phyloP scores from a whole-genome alignment of 2,329 filamentous ascomycete species.

The Claviceps humidiphila region DNA sequence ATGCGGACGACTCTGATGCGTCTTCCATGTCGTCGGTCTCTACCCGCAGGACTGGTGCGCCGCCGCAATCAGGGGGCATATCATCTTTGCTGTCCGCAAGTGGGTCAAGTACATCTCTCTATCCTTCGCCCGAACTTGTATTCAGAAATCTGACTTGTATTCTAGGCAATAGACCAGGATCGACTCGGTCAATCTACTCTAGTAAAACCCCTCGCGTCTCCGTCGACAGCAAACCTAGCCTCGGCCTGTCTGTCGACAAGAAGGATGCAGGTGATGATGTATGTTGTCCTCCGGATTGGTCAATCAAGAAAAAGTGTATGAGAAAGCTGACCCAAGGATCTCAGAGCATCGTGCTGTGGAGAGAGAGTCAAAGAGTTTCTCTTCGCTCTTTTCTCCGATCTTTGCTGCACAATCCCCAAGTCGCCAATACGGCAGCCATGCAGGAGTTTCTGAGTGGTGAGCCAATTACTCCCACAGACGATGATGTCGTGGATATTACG shows the following conservation, averaged over 20 bases:
- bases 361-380: slow-evolving; percentile 84
- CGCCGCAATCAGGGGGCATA: slow-evolving; percentile 9
- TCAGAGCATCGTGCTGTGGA: slow-evolving; percentile 52
- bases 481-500: slow-evolving; percentile 71
- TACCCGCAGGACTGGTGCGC: slow-evolving; percentile 42
- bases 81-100: slow-evolving; percentile 18
- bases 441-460: slow-evolving; percentile 65
- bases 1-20: slow-evolving; percentile 54
- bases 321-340: slow-evolving; percentile 12
- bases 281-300: slow-evolving; percentile 1
- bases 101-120: slow-evolving; percentile 1
- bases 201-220: slow-evolving; percentile 19
- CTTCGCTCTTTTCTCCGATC: slow-evolving; percentile 82
- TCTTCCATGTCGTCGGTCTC: slow-evolving; percentile 74
- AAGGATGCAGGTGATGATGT: slow-evolving; percentile 14
- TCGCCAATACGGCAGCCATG: slow-evolving; percentile 73
- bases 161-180: slow-evolving; percentile 10
- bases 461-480: slow-evolving; percentile 63
- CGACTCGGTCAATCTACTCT: slow-evolving; percentile 18
- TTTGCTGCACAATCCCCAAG: slow-evolving; percentile 69
- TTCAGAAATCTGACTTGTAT: neutral
- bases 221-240: slow-evolving; percentile 18
- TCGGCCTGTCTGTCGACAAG: slow-evolving; percentile 6
- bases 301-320: neutral
- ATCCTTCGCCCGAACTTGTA: neutral